Evolutionary conservation across 2,329 filamentous ascomycete genomes (phyloP).

Genomic region (Talaromyces pinophilus): DNA sequence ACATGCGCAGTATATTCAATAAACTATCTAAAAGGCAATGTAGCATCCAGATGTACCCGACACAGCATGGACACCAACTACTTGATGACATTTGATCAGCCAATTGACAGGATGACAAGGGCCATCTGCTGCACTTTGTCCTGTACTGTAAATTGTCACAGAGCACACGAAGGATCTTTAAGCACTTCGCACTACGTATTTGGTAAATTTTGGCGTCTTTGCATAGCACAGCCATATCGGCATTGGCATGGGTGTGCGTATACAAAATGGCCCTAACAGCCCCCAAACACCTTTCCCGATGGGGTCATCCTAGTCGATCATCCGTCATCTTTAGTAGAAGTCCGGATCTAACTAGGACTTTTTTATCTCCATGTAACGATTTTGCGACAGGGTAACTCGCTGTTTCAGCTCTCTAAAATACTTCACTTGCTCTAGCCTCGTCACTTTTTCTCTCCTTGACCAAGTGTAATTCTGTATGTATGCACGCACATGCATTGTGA

Average conservation of each 20-base stretch:
- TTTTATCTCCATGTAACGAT: background rate
- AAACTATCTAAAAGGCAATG: background rate
- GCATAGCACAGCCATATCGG: background rate
- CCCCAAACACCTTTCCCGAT: conserved; percentile 5
- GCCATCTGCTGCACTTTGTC: conserved; percentile 8
- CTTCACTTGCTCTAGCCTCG: background rate
- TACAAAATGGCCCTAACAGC: conserved; percentile 11
- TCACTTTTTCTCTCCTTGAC: background rate
- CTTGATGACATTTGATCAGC: conserved; percentile 1
- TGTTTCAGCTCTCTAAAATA: conserved; percentile 1
- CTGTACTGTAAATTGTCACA: background rate
- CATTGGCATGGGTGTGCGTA: background rate
- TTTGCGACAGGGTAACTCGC: background rate
- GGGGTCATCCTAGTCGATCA: conserved; percentile 8
- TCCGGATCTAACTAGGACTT: background rate
- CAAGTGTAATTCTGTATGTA: background rate
- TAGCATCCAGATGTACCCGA: background rate
- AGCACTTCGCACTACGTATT: background rate
- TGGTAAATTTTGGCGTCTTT: background rate
- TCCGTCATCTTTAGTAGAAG: conserved; percentile 1
- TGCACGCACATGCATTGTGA: background rate
- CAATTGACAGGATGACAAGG: background rate
- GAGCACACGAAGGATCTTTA: conserved; percentile 5
- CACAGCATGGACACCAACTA: background rate
- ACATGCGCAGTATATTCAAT: background rate